Evolutionary conservation across 2,329 filamentous ascomycete species (phyloP).

Genomic region (Alternaria ethzedia): DNA sequence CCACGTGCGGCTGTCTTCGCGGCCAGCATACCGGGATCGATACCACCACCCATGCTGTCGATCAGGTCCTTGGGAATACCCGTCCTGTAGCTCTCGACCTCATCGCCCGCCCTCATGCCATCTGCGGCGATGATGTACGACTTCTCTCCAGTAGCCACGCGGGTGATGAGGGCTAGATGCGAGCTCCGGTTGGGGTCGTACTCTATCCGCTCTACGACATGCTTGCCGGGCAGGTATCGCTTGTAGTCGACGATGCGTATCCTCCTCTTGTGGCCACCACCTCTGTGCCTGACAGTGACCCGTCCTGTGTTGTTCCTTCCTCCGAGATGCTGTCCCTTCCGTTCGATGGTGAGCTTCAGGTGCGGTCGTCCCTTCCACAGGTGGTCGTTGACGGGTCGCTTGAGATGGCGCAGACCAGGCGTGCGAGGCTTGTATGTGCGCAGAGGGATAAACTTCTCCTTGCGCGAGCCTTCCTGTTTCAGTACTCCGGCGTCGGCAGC

Average conservation of each 20-base stretch:
- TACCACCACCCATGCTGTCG: slow-evolving; percentile 86
- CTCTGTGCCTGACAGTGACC: slow-evolving; percentile 88
- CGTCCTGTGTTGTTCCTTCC: slow-evolving; percentile 87
- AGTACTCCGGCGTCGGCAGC: slow-evolving; percentile 33
- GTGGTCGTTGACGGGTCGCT: slow-evolving; percentile 92
- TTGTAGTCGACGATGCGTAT: slow-evolving; percentile 92
- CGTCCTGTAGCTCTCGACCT: slow-evolving; percentile 87
- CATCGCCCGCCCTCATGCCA: slow-evolving; percentile 88
- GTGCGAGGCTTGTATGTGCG: slow-evolving; percentile 93
- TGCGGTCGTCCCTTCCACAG: slow-evolving; percentile 92
- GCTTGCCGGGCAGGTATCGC: slow-evolving; percentile 78
- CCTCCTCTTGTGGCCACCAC: slow-evolving; percentile 88
- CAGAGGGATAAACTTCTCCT: slow-evolving; percentile 57
- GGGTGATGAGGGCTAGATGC: slow-evolving; percentile 86
- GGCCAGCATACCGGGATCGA: slow-evolving; percentile 95
- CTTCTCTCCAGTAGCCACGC: slow-evolving; percentile 74
- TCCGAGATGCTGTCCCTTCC: slow-evolving; percentile 91
- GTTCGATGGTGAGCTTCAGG: slow-evolving; percentile 82
- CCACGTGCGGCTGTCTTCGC: slow-evolving; percentile 92
- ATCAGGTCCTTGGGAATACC: slow-evolving; percentile 89
- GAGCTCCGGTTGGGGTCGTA: slow-evolving; percentile 93
- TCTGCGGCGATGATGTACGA: slow-evolving; percentile 96
- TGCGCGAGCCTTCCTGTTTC: slow-evolving; percentile 35
- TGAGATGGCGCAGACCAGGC: slow-evolving; percentile 88
- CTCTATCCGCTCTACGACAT: slow-evolving; percentile 91